Evolutionary conservation across 2,329 filamentous ascomycete genomes (phyloP), one percentile per base, ranked within the genome.

Genomic region (Trichoderma brevicompactum): DNA sequence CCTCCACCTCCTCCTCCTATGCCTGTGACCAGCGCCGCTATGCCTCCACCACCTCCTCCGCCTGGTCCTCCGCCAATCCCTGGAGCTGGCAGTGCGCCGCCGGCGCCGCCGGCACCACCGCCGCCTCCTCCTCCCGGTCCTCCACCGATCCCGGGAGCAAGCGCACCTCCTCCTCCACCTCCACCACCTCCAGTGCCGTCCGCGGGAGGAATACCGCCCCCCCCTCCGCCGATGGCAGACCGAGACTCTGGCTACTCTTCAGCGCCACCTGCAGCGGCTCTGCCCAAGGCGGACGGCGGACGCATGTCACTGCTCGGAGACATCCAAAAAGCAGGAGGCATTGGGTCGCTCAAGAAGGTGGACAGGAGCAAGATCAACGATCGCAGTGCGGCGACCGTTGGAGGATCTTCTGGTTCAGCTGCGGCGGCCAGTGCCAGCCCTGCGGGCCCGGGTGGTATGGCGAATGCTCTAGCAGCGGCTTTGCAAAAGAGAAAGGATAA

Each of bases 401-500:
- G 86, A 10, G 75, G 74, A 23, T 70, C 75, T 69, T 81, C 81
- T 55, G 83, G 81, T 5, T 80, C 84, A 70, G 83, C 81, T 44
- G 71, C 82, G 65, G 71, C 82, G 66, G 79, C 85, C 64, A 79
- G 86, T 8, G 79, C 85, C 52, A 84, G 84, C 28, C 76, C 83
- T 49, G 76, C 81, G 10, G 83, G 83, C 49, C 83, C 82, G 17
- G 84, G 86, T 10, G 86, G 88, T 41, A 87, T 97, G 84, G 92
- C 92, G 23, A 92, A 90, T 79, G 94, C 92, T 54, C 80, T 97
- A 71, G 92, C 92, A 66, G 89, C 87, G 67, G 91, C 90, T 65
- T 78, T 94, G 72, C 87, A 89, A 74, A 91, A 92, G 80, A 85
- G 94, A 77, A 97, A 97, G 82, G 88, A 92, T 78, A 97, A 96